Percentiles rank a stretch among this genome's conserved stretches.
phyloP scores from a whole-genome alignment of 345 rosid species.

The Populus alba region DNA sequence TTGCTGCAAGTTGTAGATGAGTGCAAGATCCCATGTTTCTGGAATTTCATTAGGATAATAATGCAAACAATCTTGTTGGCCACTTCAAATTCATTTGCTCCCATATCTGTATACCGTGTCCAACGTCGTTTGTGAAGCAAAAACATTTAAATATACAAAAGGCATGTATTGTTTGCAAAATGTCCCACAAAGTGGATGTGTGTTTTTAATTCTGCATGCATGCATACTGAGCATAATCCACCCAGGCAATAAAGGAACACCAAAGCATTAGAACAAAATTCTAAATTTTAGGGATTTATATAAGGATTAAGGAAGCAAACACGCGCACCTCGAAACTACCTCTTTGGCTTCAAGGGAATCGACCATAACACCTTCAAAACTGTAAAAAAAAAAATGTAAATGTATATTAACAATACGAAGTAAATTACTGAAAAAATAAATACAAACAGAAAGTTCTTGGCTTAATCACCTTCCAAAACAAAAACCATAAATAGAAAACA shows the following conservation, averaged over 20 bases:
- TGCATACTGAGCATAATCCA: not conserved
- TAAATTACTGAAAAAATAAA: slow-evolving; percentile 14
- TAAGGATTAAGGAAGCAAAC: slow-evolving; percentile 13
- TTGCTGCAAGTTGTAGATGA: not conserved
- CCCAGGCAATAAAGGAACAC: not conserved
- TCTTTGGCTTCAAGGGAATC: slow-evolving; percentile 85
- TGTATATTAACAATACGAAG: slow-evolving; percentile 24
- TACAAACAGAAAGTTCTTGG: not conserved
- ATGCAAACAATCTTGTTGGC: not conserved
- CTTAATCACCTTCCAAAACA: not conserved
- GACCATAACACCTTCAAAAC: slow-evolving; percentile 83
- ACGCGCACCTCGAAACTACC: slow-evolving; percentile 68
- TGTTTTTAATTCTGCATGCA: not conserved
- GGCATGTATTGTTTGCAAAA: not conserved
- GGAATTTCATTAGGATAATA: not conserved
- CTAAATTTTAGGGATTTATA: not conserved
- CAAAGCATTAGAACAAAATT: slow-evolving; percentile 13
- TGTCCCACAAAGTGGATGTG: not conserved
- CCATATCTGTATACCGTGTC: not conserved
- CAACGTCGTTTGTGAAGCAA: not conserved
- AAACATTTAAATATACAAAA: not conserved
- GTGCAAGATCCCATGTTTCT: not conserved
- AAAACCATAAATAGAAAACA: not conserved
- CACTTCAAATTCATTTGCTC: not conserved
- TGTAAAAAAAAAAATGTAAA: slow-evolving; percentile 36